A percentile compares a stretch with the other conserved stretches of the same genome.
Evolutionary conservation across 129 eudicot species (phyloP).

Genomic region (Ambrosia artemisiifolia): DNA sequence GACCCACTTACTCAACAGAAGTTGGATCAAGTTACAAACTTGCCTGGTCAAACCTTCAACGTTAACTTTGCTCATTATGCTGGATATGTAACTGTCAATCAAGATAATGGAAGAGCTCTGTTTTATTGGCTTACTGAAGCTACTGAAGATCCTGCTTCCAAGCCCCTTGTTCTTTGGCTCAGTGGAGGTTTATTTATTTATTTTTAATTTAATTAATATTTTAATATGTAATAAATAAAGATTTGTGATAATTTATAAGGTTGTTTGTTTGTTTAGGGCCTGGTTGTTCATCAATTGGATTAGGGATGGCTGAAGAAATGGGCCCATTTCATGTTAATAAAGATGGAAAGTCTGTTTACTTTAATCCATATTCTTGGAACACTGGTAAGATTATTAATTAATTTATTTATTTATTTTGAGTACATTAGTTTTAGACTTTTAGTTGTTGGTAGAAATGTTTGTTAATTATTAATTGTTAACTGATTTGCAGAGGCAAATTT

Average conservation of each 20-base stretch:
- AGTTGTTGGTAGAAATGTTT: too few relatives aligned
- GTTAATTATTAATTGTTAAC: neutral
- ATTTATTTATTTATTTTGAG: neutral
- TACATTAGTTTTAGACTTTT: neutral
- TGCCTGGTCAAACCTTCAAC: conserved; percentile 77
- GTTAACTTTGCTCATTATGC: conserved; percentile 75
- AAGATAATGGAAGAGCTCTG: conserved; percentile 70
- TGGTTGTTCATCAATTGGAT: conserved; percentile 94
- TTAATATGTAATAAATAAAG: neutral
- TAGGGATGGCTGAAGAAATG: conserved; percentile 87
- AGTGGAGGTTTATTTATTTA: conserved; percentile 64
- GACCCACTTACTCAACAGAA: conserved; percentile 48
- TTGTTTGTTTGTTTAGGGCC: conserved; percentile 54
- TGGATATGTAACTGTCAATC: conserved; percentile 73
- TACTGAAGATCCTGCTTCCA: conserved; percentile 63
- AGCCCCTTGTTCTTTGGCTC: conserved; percentile 91
- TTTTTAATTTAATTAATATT: neutral
- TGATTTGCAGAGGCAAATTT: conserved; percentile 76
- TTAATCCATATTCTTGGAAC: conserved; percentile 90
- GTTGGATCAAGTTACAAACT: conserved; percentile 43
- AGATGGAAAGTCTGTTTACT: conserved; percentile 85
- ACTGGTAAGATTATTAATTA: conserved; percentile 38
- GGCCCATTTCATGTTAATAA: conserved; percentile 89
- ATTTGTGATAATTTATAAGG: neutral
- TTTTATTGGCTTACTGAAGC: conserved; percentile 93